Evolutionary conservation across 495 filamentous ascomycete genomes (phyloP).

Genomic region (Neurospora tetrasperma): DNA sequence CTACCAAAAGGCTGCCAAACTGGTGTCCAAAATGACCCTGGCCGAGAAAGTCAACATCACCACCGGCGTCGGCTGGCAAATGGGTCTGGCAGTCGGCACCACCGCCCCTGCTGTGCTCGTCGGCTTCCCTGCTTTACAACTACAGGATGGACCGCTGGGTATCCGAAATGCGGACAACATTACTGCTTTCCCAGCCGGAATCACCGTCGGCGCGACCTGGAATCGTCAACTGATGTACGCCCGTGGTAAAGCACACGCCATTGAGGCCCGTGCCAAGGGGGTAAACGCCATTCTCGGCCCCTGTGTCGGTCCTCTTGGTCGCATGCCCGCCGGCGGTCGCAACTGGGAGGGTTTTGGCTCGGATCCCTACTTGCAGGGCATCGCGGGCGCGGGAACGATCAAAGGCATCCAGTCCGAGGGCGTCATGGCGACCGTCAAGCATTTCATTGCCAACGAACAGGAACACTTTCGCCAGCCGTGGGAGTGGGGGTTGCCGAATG

Average conservation of each 20-base stretch:
- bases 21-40: slow-evolving; percentile 77
- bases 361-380: slow-evolving; percentile 63
- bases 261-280: slow-evolving; percentile 61
- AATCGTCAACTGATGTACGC: slow-evolving; percentile 56
- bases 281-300: slow-evolving; percentile 63
- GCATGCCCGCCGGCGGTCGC: slow-evolving; percentile 61
- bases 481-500: slow-evolving; percentile 71
- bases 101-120: slow-evolving; percentile 61
- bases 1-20: slow-evolving; percentile 66
- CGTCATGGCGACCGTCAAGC: slow-evolving; percentile 63
- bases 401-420: slow-evolving; percentile 65
- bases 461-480: slow-evolving; percentile 65
- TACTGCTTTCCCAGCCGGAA: slow-evolving; percentile 58
- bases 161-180: slow-evolving; percentile 52
- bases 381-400: slow-evolving; percentile 54
- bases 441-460: slow-evolving; percentile 67
- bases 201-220: slow-evolving; percentile 55
- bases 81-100: slow-evolving; percentile 86
- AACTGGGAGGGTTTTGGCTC: slow-evolving; percentile 73
- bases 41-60: slow-evolving; percentile 93
- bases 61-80: slow-evolving; percentile 83
- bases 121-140: slow-evolving; percentile 73
- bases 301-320: slow-evolving; percentile 56
- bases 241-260: slow-evolving; percentile 55
- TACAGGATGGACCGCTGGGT: slow-evolving; percentile 78